phyloP scores from a whole-genome alignment of 495 filamentous ascomycete species.

The Lophium mytilinum region DNA sequence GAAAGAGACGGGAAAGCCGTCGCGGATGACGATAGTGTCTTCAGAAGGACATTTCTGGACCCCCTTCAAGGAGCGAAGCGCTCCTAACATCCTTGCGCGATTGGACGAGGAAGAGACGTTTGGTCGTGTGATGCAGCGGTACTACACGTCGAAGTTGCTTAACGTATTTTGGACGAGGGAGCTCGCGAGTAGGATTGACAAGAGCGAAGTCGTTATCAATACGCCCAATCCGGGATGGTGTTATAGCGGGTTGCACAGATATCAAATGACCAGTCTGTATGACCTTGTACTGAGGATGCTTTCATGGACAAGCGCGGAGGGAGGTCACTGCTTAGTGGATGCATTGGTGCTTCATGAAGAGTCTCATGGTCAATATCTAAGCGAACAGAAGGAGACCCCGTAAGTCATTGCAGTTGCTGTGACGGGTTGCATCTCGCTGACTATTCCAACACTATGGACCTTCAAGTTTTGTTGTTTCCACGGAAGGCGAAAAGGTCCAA shows the following conservation, averaged over 20 bases:
- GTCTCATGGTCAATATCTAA: conserved; percentile 8
- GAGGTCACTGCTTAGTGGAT: conserved; percentile 1
- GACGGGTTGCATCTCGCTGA: not conserved
- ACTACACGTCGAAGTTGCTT: conserved; percentile 4
- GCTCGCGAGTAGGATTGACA: not conserved
- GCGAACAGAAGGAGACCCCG: conserved; percentile 7
- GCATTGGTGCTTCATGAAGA: not conserved
- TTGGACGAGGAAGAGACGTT: not conserved
- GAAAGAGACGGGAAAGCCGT: not conserved
- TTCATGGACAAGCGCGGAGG: not conserved
- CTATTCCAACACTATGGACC: not conserved
- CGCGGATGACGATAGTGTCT: conserved; percentile 3
- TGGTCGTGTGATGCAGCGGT: not conserved
- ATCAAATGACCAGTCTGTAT: not conserved
- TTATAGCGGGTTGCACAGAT: not conserved
- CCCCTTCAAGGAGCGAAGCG: conserved; percentile 2
- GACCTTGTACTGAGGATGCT: not conserved
- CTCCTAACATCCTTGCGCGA: not conserved
- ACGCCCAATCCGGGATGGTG: conserved; percentile 5
- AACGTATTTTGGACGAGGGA: conserved; percentile 1
- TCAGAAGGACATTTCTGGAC: conserved; percentile 7
- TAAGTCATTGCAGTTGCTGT: not conserved
- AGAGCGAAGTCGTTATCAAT: conserved; percentile 9
- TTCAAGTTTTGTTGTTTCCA: conserved; percentile 4
- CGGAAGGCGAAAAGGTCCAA: not conserved